phyloP scores from a whole-genome alignment of 306 rosid species.

The Sophora flavescens region DNA sequence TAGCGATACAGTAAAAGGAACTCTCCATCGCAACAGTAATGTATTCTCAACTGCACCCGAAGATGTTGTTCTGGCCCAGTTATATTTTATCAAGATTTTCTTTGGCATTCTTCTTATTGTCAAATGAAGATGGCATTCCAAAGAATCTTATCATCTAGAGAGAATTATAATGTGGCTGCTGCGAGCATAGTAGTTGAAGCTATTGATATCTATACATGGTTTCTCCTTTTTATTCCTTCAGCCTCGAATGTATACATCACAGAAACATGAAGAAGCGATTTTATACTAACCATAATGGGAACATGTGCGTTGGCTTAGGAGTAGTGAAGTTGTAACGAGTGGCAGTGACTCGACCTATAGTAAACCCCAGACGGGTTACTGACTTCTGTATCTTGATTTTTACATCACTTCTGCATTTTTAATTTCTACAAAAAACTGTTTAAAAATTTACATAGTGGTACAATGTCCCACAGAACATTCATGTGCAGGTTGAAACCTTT shows the following conservation, averaged over 20 bases:
- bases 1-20: too few relatives aligned
- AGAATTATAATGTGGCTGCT: conserved; percentile 1
- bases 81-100: too few relatives aligned
- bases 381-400: not conserved
- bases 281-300: too few relatives aligned
- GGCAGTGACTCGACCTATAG: not conserved
- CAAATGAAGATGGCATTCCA: conserved; percentile 66
- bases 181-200: conserved; percentile 29
- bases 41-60: too few relatives aligned
- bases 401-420: not conserved
- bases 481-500: too few relatives aligned
- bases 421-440: not conserved
- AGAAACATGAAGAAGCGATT: conserved; percentile 23
- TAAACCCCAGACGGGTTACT: not conserved
- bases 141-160: conserved; percentile 63
- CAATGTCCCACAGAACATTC: too few relatives aligned
- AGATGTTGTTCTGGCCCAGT: too few relatives aligned
- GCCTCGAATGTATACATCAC: conserved; percentile 23
- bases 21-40: too few relatives aligned
- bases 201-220: conserved; percentile 15
- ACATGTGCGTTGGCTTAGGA: too few relatives aligned
- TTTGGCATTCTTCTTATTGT: conserved; percentile 74
- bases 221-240: conserved; percentile 12
- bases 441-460: not conserved
- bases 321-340: not conserved